Percentiles rank a stretch among this genome's conserved stretches.
Conservation (phyloP, 192 early-diverging fungal genomes). For the Spinellus fusiger region DNA sequence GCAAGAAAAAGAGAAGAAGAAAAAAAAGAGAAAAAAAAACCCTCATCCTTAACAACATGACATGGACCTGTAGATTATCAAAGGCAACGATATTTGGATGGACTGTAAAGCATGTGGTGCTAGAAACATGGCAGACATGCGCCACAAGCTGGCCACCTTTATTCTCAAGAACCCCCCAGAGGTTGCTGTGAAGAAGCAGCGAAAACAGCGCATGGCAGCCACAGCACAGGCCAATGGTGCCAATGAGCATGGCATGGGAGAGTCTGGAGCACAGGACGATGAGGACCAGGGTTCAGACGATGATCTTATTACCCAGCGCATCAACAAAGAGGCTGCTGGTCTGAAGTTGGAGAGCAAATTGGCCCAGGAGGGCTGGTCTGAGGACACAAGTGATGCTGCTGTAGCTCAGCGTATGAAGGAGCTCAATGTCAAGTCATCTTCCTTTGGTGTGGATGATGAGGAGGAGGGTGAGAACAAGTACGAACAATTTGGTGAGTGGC, state of each 20-base stretch:
- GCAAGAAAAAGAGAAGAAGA: conserved; percentile 31
- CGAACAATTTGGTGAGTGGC: conserved; percentile 71
- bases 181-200: conserved; percentile 41
- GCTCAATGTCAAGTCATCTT: conserved; percentile 43
- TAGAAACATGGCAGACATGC: conserved; percentile 74
- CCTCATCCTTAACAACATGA: not conserved
- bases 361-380: conserved; percentile 75
- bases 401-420: conserved; percentile 69
- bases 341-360: conserved; percentile 48
- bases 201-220: conserved; percentile 48
- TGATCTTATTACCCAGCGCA: conserved; percentile 61
- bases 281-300: conserved; percentile 49
- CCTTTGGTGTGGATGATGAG: conserved; percentile 50
- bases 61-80: conserved; percentile 40
- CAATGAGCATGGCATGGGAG: conserved; percentile 37
- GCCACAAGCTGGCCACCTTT: conserved; percentile 82
- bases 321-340: conserved; percentile 64
- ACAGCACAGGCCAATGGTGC: conserved; percentile 42
- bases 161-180: conserved; percentile 92
- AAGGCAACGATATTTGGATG: conserved; percentile 53
- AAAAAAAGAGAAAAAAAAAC: conserved; percentile 51
- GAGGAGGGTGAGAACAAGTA: conserved; percentile 58
- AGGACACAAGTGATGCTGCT: conserved; percentile 76
- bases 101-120: conserved; percentile 94
- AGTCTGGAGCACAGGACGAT: conserved; percentile 36